These are phyloP conservation scores for Sugiyamaella boreocaroliniensis DNA, from an alignment of 805 yeast genomes.

Conservation along the genomic window DNA sequence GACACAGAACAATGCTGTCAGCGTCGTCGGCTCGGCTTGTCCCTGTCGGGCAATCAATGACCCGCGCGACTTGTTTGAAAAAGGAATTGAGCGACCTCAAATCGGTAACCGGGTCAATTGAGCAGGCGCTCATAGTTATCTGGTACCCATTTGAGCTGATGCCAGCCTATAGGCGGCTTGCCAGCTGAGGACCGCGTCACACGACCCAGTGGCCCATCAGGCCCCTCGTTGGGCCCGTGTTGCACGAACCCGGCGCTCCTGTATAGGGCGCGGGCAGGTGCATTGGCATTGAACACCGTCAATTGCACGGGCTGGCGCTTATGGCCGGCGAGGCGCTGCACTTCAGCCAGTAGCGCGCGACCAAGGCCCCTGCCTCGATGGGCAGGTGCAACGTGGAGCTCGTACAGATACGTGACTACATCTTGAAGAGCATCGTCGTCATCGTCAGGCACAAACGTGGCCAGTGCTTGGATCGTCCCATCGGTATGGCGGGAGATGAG, in stretches of 20 bases:
- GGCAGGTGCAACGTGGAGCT: conserved; percentile 22
- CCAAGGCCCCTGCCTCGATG: conserved; percentile 22
- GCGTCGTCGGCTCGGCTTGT: background rate
- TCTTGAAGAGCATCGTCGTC: conserved; percentile 9
- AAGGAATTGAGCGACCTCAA: too few relatives aligned
- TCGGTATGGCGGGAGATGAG: conserved; percentile 3
- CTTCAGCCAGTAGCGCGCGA: conserved; percentile 13
- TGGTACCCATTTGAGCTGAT: background rate
- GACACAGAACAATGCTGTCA: too few relatives aligned
- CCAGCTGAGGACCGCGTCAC: background rate
- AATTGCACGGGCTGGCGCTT: conserved; percentile 12
- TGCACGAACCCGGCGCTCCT: conserved; percentile 14
- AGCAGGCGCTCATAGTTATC: background rate
- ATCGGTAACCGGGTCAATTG: too few relatives aligned
- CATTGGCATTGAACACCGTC: conserved; percentile 23
- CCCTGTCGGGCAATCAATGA: background rate
- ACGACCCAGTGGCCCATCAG: background rate
- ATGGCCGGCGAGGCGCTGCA: conserved; percentile 1
- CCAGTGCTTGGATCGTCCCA: conserved; percentile 15
- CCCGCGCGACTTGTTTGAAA: too few relatives aligned
- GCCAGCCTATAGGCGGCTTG: background rate
- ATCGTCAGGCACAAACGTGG: conserved; percentile 19
- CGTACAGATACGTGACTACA: conserved; percentile 23
- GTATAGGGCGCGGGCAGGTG: conserved; percentile 21
- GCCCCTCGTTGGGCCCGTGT: background rate